Conservation (phyloP, 352 stramenopile genomes). For the Pythium folliculosum region DNA sequence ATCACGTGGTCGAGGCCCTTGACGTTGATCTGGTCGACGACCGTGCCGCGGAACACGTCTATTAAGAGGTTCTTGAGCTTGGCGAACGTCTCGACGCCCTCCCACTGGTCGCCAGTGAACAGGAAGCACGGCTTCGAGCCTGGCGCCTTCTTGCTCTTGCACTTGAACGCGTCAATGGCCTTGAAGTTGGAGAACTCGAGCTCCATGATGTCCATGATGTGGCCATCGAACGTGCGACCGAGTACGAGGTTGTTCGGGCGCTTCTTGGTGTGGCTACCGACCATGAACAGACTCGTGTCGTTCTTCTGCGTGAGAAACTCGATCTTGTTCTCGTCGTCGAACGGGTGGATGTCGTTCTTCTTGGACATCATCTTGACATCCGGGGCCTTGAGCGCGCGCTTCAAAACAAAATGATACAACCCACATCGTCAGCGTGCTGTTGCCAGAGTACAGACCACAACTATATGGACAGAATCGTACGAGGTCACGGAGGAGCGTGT, state of each 20-base stretch:
- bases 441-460: too few relatives aligned
- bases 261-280: slow-evolving; percentile 99
- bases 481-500: slow-evolving; percentile 81
- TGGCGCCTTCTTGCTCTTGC: slow-evolving; percentile 90
- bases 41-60: slow-evolving; percentile 97
- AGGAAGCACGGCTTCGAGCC: slow-evolving; percentile 96
- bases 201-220: slow-evolving; percentile 99
- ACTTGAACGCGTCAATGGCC: slow-evolving; percentile 92
- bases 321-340: slow-evolving; percentile 92
- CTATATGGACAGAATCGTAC: slow-evolving; percentile 26
- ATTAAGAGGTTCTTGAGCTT: slow-evolving; percentile 95
- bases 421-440: too few relatives aligned
- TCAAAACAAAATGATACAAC: neutral
- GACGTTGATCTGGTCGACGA: slow-evolving; percentile 95
- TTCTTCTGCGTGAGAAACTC: slow-evolving; percentile 98
- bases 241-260: slow-evolving; percentile 98
- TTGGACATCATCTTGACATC: slow-evolving; percentile 89
- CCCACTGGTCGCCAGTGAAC: slow-evolving; percentile 95
- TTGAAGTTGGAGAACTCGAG: slow-evolving; percentile 96
- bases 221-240: slow-evolving; percentile 96
- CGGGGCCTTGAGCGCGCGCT: slow-evolving; percentile 88
- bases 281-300: slow-evolving; percentile 95
- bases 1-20: slow-evolving; percentile 97
- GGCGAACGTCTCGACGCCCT: slow-evolving; percentile 87
- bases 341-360: slow-evolving; percentile 94